These are phyloP conservation scores for Pterula multifida DNA, from an alignment of 1,284 basidiomycete species.

Conservation along the genomic window DNA sequence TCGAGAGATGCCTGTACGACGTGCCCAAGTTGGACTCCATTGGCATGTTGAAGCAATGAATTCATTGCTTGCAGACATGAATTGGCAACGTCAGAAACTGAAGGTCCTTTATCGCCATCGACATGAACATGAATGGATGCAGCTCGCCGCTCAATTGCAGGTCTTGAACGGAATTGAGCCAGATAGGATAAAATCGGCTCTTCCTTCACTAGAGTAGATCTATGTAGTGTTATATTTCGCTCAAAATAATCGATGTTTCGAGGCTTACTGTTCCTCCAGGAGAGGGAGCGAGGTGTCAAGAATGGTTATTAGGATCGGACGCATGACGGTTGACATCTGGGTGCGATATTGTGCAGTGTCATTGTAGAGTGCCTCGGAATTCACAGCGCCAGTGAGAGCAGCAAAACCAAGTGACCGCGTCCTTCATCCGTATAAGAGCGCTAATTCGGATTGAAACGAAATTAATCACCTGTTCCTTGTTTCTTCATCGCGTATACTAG, in stretches of 20 bases:
- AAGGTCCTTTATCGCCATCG: conserved; percentile 81
- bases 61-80: conserved; percentile 67
- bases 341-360: conserved; percentile 63
- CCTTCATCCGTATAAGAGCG: conserved; percentile 28
- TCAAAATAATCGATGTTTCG: conserved; percentile 3
- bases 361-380: conserved; percentile 78
- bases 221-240: conserved; percentile 16
- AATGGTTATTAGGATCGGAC: conserved; percentile 63
- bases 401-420: conserved; percentile 80
- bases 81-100: conserved; percentile 59
- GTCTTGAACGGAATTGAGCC: conserved; percentile 67
- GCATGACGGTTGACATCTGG: conserved; percentile 66
- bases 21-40: conserved; percentile 63
- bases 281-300: conserved; percentile 48
- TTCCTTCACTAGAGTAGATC: conserved; percentile 49
- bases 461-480: conserved; percentile 47
- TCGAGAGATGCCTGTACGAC: conserved; percentile 64
- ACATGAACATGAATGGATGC: conserved; percentile 81
- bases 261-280: conserved; percentile 59
- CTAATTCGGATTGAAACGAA: not conserved
- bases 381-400: conserved; percentile 70
- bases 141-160: conserved; percentile 68
- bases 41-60: conserved; percentile 66
- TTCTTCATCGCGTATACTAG: conserved; percentile 30
- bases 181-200: conserved; percentile 66